Percentiles rank a stretch among this genome's conserved stretches.
Evolutionary conservation across 805 yeast species (phyloP).

Genomic region (Yarrowia sp.): DNA sequence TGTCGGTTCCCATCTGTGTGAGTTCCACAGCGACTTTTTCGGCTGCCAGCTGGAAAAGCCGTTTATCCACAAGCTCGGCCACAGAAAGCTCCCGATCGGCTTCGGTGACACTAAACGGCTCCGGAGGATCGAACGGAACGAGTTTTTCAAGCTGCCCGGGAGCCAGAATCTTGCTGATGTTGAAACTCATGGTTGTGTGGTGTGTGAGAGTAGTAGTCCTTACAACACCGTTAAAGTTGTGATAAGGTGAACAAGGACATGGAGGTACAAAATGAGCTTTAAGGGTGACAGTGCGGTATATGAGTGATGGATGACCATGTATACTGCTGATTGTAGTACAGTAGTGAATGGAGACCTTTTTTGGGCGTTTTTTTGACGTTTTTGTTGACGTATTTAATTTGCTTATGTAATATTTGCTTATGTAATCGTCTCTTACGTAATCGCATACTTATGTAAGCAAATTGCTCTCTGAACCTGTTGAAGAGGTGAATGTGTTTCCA

Average conservation of each 20-base stretch:
- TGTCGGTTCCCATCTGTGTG: conserved; percentile 38
- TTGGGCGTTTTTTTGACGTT: too few relatives aligned
- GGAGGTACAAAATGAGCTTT: too few relatives aligned
- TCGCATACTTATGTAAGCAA: too few relatives aligned
- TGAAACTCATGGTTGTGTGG: conserved; percentile 19
- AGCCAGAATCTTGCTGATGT: conserved; percentile 30
- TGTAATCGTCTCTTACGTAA: too few relatives aligned
- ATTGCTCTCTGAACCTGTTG: too few relatives aligned
- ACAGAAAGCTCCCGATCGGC: neutral
- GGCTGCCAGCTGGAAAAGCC: conserved; percentile 46
- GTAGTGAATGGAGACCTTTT: too few relatives aligned
- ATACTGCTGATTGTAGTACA: too few relatives aligned
- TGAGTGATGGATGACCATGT: too few relatives aligned
- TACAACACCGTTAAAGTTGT: neutral
- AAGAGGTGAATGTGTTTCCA: too few relatives aligned
- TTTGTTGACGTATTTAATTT: too few relatives aligned
- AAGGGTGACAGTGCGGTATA: too few relatives aligned
- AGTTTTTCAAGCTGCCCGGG: conserved; percentile 31
- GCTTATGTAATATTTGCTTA: too few relatives aligned
- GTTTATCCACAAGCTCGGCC: conserved; percentile 42
- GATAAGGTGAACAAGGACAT: neutral
- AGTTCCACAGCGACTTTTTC: conserved; percentile 43
- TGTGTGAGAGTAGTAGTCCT: neutral
- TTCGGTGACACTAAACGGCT: conserved; percentile 1
- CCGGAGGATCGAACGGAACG: conserved; percentile 26